A percentile compares a stretch with the other conserved stretches of the same genome.
These are phyloP conservation scores for Hypocrella siamensis DNA, from an alignment of 2,329 filamentous ascomycete species.

Conservation along the genomic window DNA sequence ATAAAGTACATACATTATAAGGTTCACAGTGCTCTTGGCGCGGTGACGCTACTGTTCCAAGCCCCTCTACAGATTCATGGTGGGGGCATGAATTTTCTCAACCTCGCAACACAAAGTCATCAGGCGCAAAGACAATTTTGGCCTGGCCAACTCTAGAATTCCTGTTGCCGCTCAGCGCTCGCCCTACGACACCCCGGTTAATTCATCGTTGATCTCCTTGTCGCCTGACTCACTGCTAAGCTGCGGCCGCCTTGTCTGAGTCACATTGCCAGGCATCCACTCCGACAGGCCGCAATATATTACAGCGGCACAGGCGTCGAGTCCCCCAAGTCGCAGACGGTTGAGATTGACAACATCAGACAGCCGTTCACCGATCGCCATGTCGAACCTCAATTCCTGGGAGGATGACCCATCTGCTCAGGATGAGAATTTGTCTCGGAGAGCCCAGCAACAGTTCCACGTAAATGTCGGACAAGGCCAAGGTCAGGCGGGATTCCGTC, in stretches of 20 bases:
- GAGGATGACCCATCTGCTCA: slow-evolving; percentile 72
- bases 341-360: too few relatives aligned
- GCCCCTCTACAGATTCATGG: slow-evolving; percentile 15
- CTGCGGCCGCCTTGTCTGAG: too few relatives aligned
- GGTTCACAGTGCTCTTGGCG: neutral
- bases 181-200: too few relatives aligned
- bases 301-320: too few relatives aligned
- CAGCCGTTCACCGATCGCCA: slow-evolving; percentile 29
- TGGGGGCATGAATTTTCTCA: slow-evolving; percentile 25
- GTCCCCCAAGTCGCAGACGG: too few relatives aligned
- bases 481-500: slow-evolving; percentile 28
- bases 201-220: too few relatives aligned
- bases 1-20: too few relatives aligned
- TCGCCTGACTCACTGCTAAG: too few relatives aligned
- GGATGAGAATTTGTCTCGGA: slow-evolving; percentile 63
- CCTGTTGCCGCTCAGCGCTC: too few relatives aligned
- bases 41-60: slow-evolving; percentile 10
- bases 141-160: too few relatives aligned
- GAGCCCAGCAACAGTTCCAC: slow-evolving; percentile 62
- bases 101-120: slow-evolving; percentile 10
- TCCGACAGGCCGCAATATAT: too few relatives aligned
- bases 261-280: too few relatives aligned
- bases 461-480: slow-evolving; percentile 34
- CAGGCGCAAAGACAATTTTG: slow-evolving; percentile 4
- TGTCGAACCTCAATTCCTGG: slow-evolving; percentile 91